Evolutionary conservation across 768 basidiomycete species (phyloP).

Genomic region (Lactarius quietus): DNA sequence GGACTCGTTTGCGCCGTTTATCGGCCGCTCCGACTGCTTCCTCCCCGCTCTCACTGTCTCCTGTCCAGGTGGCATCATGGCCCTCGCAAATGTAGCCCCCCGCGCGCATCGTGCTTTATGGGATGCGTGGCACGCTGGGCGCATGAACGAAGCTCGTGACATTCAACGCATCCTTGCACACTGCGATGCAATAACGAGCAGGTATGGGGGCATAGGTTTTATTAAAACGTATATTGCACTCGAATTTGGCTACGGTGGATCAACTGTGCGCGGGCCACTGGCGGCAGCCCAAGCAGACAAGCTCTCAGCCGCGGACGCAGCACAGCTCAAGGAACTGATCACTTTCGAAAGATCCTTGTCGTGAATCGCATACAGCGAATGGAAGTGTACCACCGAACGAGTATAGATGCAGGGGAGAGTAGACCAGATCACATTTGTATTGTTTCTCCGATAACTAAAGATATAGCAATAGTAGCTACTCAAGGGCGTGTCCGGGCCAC

Average conservation of each 20-base stretch:
- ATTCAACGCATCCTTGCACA: conserved; percentile 60
- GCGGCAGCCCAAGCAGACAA: conserved; percentile 24
- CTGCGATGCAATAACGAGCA: conserved; percentile 61
- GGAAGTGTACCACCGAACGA: neutral
- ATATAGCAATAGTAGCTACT: too few relatives aligned
- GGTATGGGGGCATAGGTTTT: conserved; percentile 63
- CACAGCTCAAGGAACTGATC: conserved; percentile 33
- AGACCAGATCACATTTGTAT: neutral
- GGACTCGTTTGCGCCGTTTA: conserved; percentile 62
- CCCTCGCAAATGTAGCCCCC: conserved; percentile 51
- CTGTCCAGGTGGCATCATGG: conserved; percentile 64
- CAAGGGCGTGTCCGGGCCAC: too few relatives aligned
- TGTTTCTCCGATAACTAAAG: neutral
- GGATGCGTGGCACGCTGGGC: conserved; percentile 35
- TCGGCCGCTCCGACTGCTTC: conserved; percentile 72
- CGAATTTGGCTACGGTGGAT: conserved; percentile 61
- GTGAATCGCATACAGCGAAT: conserved; percentile 10
- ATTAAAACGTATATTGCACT: conserved; percentile 60
- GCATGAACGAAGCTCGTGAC: conserved; percentile 54
- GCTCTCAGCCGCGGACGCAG: conserved; percentile 23
- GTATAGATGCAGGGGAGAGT: neutral
- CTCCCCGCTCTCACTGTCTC: conserved; percentile 57
- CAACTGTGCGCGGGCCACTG: conserved; percentile 33
- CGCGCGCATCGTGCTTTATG: conserved; percentile 16
- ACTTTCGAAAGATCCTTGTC: conserved; percentile 32